Evolutionary conservation across 1,139 yeast species (phyloP).

Genomic region (Groenewaldozyma sp.): DNA sequence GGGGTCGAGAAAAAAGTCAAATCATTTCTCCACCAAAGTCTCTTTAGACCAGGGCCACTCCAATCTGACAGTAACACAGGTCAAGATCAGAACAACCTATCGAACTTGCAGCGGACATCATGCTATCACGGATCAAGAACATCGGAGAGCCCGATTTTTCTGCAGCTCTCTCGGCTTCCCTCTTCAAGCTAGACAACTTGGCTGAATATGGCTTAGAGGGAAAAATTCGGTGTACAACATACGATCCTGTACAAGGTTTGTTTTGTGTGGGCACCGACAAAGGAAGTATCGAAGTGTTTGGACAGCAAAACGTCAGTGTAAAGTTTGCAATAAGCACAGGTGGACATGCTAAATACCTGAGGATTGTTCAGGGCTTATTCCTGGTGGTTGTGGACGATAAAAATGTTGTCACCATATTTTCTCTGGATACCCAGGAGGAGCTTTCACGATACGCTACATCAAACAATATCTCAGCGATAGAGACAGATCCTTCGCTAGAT

Average conservation of each 20-base stretch:
- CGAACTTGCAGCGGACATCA: slow-evolving; percentile 20
- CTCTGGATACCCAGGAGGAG: slow-evolving; percentile 54
- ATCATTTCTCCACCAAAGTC: too few relatives aligned
- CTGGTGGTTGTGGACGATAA: slow-evolving; percentile 57
- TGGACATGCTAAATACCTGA: slow-evolving; percentile 40
- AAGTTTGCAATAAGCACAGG: slow-evolving; percentile 36
- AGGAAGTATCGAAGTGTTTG: slow-evolving; percentile 70
- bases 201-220: slow-evolving; percentile 52
- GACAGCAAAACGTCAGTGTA: slow-evolving; percentile 75
- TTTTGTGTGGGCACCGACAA: slow-evolving; percentile 68
- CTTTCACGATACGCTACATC: slow-evolving; percentile 43
- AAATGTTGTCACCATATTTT: slow-evolving; percentile 53
- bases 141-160: slow-evolving; percentile 27
- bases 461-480: slow-evolving; percentile 57
- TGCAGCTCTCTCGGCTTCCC: slow-evolving; percentile 27
- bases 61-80: too few relatives aligned
- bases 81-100: too few relatives aligned
- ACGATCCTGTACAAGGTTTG: slow-evolving; percentile 81
- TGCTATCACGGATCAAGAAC: slow-evolving; percentile 20
- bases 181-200: slow-evolving; percentile 30
- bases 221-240: slow-evolving; percentile 55
- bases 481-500: slow-evolving; percentile 78
- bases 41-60: too few relatives aligned
- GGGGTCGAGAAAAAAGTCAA: too few relatives aligned
- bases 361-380: slow-evolving; percentile 73